Base-by-base conservation (phyloP, 1,284 basidiomycete genomes). In the Jaminaea rosea region DNA sequence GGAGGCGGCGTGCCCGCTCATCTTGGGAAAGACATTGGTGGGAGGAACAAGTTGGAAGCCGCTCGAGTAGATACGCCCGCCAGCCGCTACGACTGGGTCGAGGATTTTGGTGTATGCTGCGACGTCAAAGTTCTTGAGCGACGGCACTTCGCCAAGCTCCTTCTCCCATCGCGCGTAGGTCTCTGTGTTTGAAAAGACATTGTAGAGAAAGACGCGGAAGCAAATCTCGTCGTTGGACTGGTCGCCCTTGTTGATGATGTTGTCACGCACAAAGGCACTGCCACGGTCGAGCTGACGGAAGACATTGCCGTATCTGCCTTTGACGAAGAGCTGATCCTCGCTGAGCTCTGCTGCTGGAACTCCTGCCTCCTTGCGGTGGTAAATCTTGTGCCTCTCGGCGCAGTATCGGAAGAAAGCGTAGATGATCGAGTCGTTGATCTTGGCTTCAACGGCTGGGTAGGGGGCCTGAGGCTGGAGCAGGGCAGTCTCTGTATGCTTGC, bases 121-220 rank as follows among this genome's bases (percentile, higher is more conserved):
- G 9, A 78, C 77, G 37, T 78, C 66, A 60, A 80, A 85, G 10
- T 67, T 69, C 44, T 73, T 59, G 79, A 81, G 82, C 31, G 78
- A 80, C 34, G 82, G 77, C 1, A 79, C 77, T 6, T 54, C 53
- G 0, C 79, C 78, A n/a, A 83, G 74, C 0, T 77, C 60, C 2
- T 67, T 48, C 39, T 75, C 72, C 21, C 85, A 70, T n/a, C 79
- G 73, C 62, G 82, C 77, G 77, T 81, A 85, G 4, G 83, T 85
- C 49, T 78, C 77, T 46, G 81, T 80, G 50, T 74, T 79, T 48
- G 81, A 83, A 71, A 82, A 85, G 4, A 75, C 75, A 56, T 80
- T 80, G 75, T 82, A 85, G 11, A 85, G 75, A 24, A 82, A 53
- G 44, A 84, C 76, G 21, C 83, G 81, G 59, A 84, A 84, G 15